Percentiles rank a stretch among this genome's conserved stretches.
These are phyloP conservation scores for Didymella lethalis DNA, from an alignment of 2,329 filamentous ascomycete species.

Conservation along the genomic window DNA sequence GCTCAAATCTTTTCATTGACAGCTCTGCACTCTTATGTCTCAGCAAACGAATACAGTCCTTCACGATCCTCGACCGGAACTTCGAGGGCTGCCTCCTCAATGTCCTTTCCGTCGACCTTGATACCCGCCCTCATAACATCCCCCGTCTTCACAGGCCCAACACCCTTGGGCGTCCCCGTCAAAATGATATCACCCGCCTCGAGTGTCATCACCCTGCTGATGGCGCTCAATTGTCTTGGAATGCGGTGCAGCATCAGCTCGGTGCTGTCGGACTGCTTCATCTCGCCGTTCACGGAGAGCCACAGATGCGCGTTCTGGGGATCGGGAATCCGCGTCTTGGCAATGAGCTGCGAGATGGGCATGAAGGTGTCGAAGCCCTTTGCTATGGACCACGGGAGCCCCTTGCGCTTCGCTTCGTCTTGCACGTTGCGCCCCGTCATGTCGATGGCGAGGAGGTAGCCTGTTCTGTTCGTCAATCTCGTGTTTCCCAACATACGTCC, in stretches of 20 bases:
- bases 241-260: conserved; percentile 93
- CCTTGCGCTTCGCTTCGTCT: conserved; percentile 96
- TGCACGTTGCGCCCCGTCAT: conserved; percentile 97
- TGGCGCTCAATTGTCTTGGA: conserved; percentile 85
- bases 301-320: conserved; percentile 89
- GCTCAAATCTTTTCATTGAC: conserved; percentile 2
- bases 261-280: conserved; percentile 86
- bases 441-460: conserved; percentile 90
- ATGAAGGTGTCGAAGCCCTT: conserved; percentile 99
- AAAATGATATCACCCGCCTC: conserved; percentile 91
- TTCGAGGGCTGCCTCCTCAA: conserved; percentile 85
- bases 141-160: conserved; percentile 83
- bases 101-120: conserved; percentile 78
- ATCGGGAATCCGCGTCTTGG: conserved; percentile 80
- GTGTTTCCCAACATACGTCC: background rate
- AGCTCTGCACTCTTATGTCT: conserved; percentile 50
- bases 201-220: conserved; percentile 93
- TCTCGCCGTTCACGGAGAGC: conserved; percentile 80
- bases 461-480: conserved; percentile 52
- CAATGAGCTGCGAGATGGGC: conserved; percentile 81
- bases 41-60: conserved; percentile 75
- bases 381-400: conserved; percentile 92
- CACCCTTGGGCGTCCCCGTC: conserved; percentile 97
- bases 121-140: conserved; percentile 88
- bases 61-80: conserved; percentile 82